Conservation (phyloP, 2,329 filamentous ascomycete genomes). For the Trichoderma lentiforme region DNA sequence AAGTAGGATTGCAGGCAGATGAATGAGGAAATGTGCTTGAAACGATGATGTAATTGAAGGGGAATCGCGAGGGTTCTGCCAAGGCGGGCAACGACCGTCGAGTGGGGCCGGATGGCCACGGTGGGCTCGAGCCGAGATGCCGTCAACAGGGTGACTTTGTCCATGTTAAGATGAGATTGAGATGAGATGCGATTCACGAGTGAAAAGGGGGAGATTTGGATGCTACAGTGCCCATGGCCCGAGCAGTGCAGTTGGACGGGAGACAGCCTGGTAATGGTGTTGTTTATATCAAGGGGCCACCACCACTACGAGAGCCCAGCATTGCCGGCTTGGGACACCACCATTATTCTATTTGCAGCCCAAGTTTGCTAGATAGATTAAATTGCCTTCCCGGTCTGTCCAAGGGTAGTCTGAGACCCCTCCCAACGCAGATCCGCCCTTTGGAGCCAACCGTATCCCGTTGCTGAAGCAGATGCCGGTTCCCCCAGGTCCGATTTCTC, state of each 20-base stretch:
- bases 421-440: not conserved
- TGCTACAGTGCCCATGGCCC: not conserved
- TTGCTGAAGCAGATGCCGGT: not conserved
- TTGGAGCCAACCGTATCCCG: not conserved
- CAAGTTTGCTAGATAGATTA: not conserved
- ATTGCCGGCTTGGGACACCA: not conserved
- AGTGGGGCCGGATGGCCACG: conserved; percentile 30
- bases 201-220: not conserved
- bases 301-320: not conserved
- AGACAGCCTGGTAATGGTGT: not conserved
- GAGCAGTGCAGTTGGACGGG: not conserved
- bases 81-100: conserved; percentile 32
- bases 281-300: conserved; percentile 7
- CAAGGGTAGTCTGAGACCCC: not conserved
- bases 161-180: conserved; percentile 25
- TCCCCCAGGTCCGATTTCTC: not conserved
- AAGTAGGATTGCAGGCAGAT: conserved; percentile 30
- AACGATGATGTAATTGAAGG: conserved; percentile 36
- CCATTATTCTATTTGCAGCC: not conserved
- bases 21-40: conserved; percentile 20
- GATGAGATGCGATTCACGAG: not conserved
- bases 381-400: not conserved
- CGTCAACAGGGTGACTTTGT: conserved; percentile 38
- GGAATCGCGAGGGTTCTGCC: conserved; percentile 35
- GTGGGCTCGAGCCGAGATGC: conserved; percentile 36